phyloP scores from a whole-genome alignment of 2,329 filamentous ascomycete species.

The Penicillium griseofulvum region DNA sequence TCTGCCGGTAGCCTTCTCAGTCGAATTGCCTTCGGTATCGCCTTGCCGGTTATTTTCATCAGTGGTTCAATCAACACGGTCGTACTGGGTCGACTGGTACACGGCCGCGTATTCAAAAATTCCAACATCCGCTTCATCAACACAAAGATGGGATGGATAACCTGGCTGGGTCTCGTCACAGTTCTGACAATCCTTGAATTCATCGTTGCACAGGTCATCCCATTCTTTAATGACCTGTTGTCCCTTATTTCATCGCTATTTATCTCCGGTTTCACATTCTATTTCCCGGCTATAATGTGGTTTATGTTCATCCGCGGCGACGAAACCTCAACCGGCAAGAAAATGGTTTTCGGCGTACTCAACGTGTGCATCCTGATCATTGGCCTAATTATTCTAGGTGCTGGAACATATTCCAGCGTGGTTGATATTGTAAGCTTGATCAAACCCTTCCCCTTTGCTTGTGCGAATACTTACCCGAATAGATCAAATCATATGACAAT shows the following conservation, averaged over 20 bases:
- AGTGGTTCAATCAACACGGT: not conserved
- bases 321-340: not conserved
- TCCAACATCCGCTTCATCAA: not conserved
- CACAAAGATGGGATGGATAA: not conserved
- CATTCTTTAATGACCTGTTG: not conserved
- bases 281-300: constrained; percentile 1
- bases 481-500: not conserved
- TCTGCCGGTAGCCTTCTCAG: not conserved
- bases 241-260: not conserved
- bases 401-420: not conserved
- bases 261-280: not conserved
- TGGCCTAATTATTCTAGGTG: not conserved
- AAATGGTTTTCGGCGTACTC: not conserved
- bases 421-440: not conserved
- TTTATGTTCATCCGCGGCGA: not conserved
- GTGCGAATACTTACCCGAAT: not conserved
- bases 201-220: not conserved
- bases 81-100: not conserved
- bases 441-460: too few relatives aligned
- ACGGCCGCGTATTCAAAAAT: not conserved
- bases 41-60: not conserved
- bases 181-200: not conserved
- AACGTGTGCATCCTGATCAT: not conserved
- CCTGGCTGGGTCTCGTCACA: not conserved
- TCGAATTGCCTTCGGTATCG: not conserved